phyloP scores from a whole-genome alignment of 2,329 filamentous ascomycete genomes.

The Periconia sp. region DNA sequence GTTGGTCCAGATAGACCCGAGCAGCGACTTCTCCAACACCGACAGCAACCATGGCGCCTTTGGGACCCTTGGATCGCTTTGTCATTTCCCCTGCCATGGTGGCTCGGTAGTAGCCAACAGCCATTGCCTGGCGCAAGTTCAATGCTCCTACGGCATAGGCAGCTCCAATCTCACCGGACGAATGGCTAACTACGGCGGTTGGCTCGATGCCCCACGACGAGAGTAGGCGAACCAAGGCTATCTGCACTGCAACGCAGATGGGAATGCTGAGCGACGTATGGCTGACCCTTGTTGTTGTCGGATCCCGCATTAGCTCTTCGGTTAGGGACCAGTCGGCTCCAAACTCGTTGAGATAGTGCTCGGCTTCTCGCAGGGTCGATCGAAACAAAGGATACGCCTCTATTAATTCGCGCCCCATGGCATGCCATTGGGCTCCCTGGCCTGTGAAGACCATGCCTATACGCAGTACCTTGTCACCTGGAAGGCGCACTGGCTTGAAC shows the following conservation, averaged over 20 bases:
- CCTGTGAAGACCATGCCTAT: too few species aligned
- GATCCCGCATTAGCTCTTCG: too few species aligned
- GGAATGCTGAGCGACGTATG: too few species aligned
- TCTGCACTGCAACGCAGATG: constrained; percentile 24
- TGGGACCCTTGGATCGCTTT: not conserved
- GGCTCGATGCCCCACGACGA: constrained; percentile 13
- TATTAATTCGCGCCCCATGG: too few species aligned
- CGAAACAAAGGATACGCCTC: too few species aligned
- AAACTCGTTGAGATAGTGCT: too few species aligned
- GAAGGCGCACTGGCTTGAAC: too few species aligned
- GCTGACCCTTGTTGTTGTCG: too few species aligned
- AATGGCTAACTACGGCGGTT: constrained; percentile 22
- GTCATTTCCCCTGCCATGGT: constrained; percentile 18
- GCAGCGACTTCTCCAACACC: constrained; percentile 16
- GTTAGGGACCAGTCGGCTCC: too few species aligned
- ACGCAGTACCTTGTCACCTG: too few species aligned
- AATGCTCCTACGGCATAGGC: constrained; percentile 23
- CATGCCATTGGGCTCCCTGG: too few species aligned
- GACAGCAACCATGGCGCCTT: constrained; percentile 30
- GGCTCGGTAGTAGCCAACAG: constrained; percentile 21
- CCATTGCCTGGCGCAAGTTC: constrained; percentile 14
- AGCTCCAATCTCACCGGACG: constrained; percentile 35
- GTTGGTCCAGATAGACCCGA: constrained; percentile 9
- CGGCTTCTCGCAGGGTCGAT: too few species aligned
- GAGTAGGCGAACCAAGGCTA: constrained; percentile 21